Percentiles rank a stretch among this genome's conserved stretches.
Evolutionary conservation across 2,329 filamentous ascomycete genomes (phyloP).

Genomic region (Fusarium luffae): DNA sequence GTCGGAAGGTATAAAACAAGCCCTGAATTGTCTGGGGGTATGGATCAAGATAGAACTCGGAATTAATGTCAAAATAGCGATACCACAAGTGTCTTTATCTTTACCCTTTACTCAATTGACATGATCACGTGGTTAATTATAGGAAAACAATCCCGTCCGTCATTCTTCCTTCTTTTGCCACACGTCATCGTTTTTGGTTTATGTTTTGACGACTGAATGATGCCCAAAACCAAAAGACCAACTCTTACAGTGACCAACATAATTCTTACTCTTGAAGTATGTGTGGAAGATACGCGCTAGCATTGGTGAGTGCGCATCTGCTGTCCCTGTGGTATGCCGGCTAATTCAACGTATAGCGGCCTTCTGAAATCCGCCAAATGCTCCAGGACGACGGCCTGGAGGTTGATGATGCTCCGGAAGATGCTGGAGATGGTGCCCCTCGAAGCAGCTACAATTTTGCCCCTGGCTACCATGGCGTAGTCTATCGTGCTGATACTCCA

Average conservation of each 20-base stretch:
- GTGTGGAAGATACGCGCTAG: slow-evolving; percentile 54
- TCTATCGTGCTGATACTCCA: slow-evolving; percentile 81
- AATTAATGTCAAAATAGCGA: slow-evolving; percentile 21
- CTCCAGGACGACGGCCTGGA: slow-evolving; percentile 80
- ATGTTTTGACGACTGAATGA: background rate
- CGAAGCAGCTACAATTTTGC: slow-evolving; percentile 93
- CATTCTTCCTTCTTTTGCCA: background rate
- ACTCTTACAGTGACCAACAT: background rate
- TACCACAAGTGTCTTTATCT: slow-evolving; percentile 16
- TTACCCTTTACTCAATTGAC: background rate
- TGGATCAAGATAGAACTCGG: background rate
- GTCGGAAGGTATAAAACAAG: slow-evolving; percentile 28
- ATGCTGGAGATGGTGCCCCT: slow-evolving; percentile 69
- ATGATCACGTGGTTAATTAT: background rate
- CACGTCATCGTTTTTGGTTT: slow-evolving; percentile 14
- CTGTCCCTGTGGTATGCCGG: background rate
- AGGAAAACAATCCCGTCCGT: background rate
- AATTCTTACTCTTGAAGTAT: slow-evolving; percentile 32
- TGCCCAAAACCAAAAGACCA: background rate
- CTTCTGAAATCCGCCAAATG: slow-evolving; percentile 78
- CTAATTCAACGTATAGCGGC: slow-evolving; percentile 64
- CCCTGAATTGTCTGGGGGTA: background rate
- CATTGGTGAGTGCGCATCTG: slow-evolving; percentile 44
- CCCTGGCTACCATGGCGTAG: slow-evolving; percentile 84
- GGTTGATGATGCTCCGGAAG: slow-evolving; percentile 76